Evolutionary conservation across 106 monocot species (phyloP), one percentile per base, ranked within the genome.

Genomic region (Acorus calamus): DNA sequence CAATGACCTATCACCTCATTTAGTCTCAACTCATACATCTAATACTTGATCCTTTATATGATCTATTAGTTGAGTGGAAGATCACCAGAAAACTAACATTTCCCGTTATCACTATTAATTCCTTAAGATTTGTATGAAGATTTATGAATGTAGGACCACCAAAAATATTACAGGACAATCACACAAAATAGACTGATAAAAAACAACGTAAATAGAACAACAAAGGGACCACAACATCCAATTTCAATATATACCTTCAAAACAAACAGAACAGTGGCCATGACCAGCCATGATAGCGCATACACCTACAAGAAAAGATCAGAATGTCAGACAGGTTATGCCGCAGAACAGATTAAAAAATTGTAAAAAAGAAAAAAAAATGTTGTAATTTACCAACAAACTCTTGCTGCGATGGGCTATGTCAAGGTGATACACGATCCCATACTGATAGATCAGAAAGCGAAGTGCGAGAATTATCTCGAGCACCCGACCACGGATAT

Each of bases 381-480:
- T n/a, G n/a, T n/a, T n/a, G n/a, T n/a, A n/a, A n/a, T n/a, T 3
- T 81, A 94, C 93, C 86, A 89, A 61, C 44, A 94, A 61, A 63
- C 83, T 89, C 71, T 59, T 74, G 77, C 79, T 83, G 59, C 76
- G 82, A 74, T 83, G 84, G 56, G 86, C 73, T 63, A 94, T 94
- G 56, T 89, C 73, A 3, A 94, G 93, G 67, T 94, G 93, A 73
- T 94, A 94, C 44, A 94, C 93, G 64, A 94, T 86, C 14, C 89
- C 89, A 67, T 94, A 94, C 62, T 94, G 89, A 58, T 81, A 94
- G 52, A 94, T 78, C 50, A 94, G 60, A 50, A 94, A 94, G 3
- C 93, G 78, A n/a, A 94, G 70, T 6, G 89, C 74, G 45, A 94
- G 74, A 7, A 94, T 55, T 45, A 94, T 86, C 77, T 94, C 93